phyloP scores from a whole-genome alignment of 2,329 filamentous ascomycete species.

The Mollisiaceae sp. region DNA sequence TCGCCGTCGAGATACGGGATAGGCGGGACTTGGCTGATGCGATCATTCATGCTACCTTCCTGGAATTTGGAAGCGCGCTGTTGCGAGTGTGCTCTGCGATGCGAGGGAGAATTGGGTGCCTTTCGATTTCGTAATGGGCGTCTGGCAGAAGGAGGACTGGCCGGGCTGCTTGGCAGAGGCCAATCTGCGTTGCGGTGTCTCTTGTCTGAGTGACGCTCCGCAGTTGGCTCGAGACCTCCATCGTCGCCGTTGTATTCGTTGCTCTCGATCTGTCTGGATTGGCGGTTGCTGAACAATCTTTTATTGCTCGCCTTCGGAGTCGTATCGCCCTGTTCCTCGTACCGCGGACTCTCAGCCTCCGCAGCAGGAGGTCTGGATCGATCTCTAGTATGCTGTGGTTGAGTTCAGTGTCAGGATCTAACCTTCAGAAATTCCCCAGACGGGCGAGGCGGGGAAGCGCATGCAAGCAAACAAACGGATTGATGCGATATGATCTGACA shows the following conservation, averaged over 20 bases:
- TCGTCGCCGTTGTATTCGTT: conserved; percentile 42
- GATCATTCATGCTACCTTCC: conserved; percentile 88
- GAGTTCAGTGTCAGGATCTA: not conserved
- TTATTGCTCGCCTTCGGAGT: conserved; percentile 37
- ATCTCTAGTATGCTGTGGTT: conserved; percentile 8
- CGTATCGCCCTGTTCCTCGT: conserved; percentile 22
- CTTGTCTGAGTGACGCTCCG: conserved; percentile 45
- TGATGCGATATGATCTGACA: conserved; percentile 1
- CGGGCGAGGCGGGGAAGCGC: conserved; percentile 13
- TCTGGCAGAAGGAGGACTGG: conserved; percentile 22
- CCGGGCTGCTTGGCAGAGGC: conserved; percentile 42
- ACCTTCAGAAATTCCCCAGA: not conserved
- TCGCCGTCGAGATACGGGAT: conserved; percentile 37
- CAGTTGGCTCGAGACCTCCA: conserved; percentile 33
- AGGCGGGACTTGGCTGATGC: conserved; percentile 68
- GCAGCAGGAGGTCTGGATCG: conserved; percentile 21
- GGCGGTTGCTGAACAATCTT: conserved; percentile 42
- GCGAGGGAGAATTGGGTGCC: conserved; percentile 39
- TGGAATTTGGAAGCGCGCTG: conserved; percentile 67
- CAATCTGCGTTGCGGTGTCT: conserved; percentile 51
- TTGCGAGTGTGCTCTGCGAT: conserved; percentile 42
- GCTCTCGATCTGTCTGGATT: conserved; percentile 26
- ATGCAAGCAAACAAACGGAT: conserved; percentile 8
- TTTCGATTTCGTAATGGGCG: conserved; percentile 29
- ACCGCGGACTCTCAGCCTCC: not conserved